Conservation (phyloP, 2,329 filamentous ascomycete species). For the Alternaria hordeiaustralica region DNA sequence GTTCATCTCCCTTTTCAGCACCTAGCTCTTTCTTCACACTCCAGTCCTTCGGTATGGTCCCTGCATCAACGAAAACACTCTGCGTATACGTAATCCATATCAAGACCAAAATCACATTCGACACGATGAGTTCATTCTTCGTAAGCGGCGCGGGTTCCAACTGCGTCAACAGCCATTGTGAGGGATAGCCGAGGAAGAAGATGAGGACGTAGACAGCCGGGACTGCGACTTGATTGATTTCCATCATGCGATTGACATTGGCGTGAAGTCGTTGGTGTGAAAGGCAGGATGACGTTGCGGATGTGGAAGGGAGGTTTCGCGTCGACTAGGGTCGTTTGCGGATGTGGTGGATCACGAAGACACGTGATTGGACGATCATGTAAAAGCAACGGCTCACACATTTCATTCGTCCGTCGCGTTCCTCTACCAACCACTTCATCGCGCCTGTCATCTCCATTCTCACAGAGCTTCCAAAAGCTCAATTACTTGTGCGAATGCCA, state of each 20-base stretch:
- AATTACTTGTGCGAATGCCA: slow-evolving; percentile 9
- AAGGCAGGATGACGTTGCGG: neutral
- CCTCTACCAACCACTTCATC: neutral
- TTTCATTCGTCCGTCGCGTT: neutral
- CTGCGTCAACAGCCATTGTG: slow-evolving; percentile 71
- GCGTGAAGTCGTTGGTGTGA: neutral
- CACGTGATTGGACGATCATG: slow-evolving; percentile 32
- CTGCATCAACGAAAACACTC: slow-evolving; percentile 66
- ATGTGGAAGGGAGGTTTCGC: slow-evolving; percentile 3
- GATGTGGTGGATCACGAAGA: slow-evolving; percentile 12
- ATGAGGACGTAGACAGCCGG: slow-evolving; percentile 72
- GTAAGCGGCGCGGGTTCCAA: slow-evolving; percentile 66
- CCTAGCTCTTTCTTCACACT: slow-evolving; percentile 12
- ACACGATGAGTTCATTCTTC: slow-evolving; percentile 62
- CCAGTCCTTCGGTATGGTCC: slow-evolving; percentile 55
- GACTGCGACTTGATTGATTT: slow-evolving; percentile 63
- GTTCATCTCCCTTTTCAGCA: neutral
- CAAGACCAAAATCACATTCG: slow-evolving; percentile 70
- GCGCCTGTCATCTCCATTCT: neutral
- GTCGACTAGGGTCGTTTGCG: neutral
- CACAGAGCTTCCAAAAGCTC: neutral
- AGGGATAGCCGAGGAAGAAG: slow-evolving; percentile 72
- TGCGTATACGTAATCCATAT: slow-evolving; percentile 75
- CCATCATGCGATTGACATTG: slow-evolving; percentile 27
- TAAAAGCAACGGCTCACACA: neutral